Percentiles rank a stretch among this genome's conserved stretches.
Conservation (phyloP, 495 filamentous ascomycete species). For the Podospora pseudopauciseta region DNA sequence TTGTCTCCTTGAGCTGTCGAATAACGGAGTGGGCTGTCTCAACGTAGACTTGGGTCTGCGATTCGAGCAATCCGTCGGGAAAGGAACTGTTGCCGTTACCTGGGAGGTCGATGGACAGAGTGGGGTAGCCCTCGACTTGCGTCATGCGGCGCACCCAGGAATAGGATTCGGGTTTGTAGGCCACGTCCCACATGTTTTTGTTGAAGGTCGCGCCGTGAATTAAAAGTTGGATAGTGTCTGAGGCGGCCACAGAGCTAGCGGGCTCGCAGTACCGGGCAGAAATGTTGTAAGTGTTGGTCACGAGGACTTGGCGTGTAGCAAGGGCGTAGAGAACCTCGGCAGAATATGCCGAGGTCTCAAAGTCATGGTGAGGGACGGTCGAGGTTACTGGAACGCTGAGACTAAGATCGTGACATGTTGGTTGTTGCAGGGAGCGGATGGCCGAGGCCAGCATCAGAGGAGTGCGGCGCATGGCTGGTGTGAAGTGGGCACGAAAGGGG, state of each 20-base stretch:
- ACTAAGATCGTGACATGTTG: background rate
- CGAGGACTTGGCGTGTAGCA: background rate
- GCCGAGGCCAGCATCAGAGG: background rate
- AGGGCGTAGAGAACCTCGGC: background rate
- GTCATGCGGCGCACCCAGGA: background rate
- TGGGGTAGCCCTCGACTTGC: background rate
- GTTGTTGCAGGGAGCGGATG: background rate
- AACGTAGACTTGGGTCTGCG: background rate
- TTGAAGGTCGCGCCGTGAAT: background rate
- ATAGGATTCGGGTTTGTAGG: background rate
- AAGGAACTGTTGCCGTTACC: background rate
- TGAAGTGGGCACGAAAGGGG: background rate
- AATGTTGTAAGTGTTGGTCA: background rate
- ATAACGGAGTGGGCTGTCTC: background rate
- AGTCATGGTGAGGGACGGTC: background rate
- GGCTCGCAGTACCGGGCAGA: background rate
- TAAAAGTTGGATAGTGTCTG: background rate
- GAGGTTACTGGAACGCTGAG: background rate
- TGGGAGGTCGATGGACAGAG: background rate
- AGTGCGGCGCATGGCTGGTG: background rate
- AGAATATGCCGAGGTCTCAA: background rate
- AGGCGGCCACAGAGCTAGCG: background rate
- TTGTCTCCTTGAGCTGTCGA: background rate
- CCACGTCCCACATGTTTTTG: background rate
- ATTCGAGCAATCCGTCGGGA: background rate